A percentile compares a stretch with the other conserved stretches of the same genome.
Conservation (phyloP, 768 basidiomycete genomes). For the Podaxis rugospora region DNA sequence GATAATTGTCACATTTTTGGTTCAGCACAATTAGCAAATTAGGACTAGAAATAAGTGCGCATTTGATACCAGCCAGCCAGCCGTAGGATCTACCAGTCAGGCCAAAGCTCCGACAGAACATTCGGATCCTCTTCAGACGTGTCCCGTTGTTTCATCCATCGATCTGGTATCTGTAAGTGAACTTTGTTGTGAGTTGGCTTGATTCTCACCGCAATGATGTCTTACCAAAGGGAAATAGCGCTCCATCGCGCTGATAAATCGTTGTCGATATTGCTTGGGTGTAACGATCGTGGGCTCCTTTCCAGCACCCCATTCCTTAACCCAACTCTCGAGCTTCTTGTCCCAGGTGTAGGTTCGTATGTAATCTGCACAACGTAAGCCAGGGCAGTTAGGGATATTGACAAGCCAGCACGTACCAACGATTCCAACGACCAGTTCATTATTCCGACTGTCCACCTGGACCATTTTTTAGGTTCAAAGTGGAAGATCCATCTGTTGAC, state of each 20-base stretch:
- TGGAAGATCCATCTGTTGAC: neutral
- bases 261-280: constrained; percentile 88
- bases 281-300: constrained; percentile 96
- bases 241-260: constrained; percentile 86
- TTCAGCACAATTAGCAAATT: neutral
- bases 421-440: constrained; percentile 94
- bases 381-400: neutral
- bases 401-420: constrained; percentile 64
- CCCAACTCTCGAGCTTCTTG: constrained; percentile 97
- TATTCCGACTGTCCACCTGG: constrained; percentile 78
- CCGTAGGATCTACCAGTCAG: constrained; percentile 48
- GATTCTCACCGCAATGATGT: constrained; percentile 17
- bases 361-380: constrained; percentile 56
- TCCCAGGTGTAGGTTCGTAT: constrained; percentile 98
- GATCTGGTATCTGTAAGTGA: constrained; percentile 65
- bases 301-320: constrained; percentile 85
- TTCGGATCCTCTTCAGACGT: constrained; percentile 70
- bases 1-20: neutral
- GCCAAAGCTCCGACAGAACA: constrained; percentile 54
- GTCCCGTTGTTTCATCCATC: constrained; percentile 88
- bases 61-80: neutral
- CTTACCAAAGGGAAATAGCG: constrained; percentile 80
- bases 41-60: neutral
- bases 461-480: neutral
- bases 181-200: constrained; percentile 9